These are phyloP conservation scores for Pezicula neosporulosa DNA, from an alignment of 2,329 filamentous ascomycete species.

Conservation along the genomic window DNA sequence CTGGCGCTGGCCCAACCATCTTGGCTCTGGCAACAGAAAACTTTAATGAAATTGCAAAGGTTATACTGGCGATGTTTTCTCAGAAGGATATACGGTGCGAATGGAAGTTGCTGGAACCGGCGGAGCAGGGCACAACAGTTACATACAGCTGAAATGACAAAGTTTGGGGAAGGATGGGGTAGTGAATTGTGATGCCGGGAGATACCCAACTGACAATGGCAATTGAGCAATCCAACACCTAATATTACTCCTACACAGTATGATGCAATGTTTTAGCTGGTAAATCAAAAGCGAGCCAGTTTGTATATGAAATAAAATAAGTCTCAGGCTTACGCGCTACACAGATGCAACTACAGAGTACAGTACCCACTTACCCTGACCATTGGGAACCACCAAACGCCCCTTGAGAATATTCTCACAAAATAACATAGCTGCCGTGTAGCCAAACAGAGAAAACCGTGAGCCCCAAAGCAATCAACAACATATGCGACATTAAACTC, in stretches of 20 bases:
- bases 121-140: constrained; percentile 54
- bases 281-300: too few species aligned
- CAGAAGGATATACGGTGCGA: constrained; percentile 71
- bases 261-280: background rate
- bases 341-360: too few species aligned
- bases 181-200: background rate
- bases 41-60: constrained; percentile 80
- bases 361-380: too few species aligned
- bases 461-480: background rate
- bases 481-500: background rate
- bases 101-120: constrained; percentile 87
- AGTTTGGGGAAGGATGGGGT: background rate
- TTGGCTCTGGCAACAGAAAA: constrained; percentile 86
- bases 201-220: background rate
- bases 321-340: too few species aligned
- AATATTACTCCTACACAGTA: background rate
- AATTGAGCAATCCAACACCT: background rate
- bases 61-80: constrained; percentile 73
- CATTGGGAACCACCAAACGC: too few species aligned
- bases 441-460: background rate
- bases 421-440: too few species aligned
- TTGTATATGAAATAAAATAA: too few species aligned
- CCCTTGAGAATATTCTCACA: too few species aligned
- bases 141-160: constrained; percentile 19
- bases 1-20: constrained; percentile 92